A percentile compares a stretch with the other conserved stretches of the same genome.
phyloP scores from a whole-genome alignment of 2,329 filamentous ascomycete genomes.

The Didymella segeticola region DNA sequence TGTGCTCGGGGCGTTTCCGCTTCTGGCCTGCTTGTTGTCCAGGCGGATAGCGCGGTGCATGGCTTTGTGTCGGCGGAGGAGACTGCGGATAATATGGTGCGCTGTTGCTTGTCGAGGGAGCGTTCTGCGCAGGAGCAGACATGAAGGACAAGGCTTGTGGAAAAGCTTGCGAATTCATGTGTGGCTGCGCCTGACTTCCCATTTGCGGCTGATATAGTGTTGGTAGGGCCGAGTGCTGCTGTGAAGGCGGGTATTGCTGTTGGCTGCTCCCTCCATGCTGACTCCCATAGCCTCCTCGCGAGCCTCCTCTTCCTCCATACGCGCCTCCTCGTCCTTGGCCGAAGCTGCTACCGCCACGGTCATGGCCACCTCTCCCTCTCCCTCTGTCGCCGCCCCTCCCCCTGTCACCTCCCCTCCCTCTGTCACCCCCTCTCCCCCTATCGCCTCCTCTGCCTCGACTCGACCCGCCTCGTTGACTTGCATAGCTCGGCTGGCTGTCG shows the following conservation, averaged over 20 bases:
- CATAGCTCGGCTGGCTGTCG: slow-evolving; percentile 32
- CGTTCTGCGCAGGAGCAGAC: slow-evolving; percentile 29
- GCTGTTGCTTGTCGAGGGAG: slow-evolving; percentile 10
- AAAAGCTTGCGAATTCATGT: slow-evolving; percentile 31
- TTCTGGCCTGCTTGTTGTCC: slow-evolving; percentile 37
- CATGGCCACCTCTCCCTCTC: slow-evolving; percentile 28
- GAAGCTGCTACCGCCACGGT: slow-evolving; percentile 28
- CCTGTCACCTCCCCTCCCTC: slow-evolving; percentile 42
- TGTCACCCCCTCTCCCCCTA: slow-evolving; percentile 25
- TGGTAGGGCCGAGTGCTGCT: background rate
- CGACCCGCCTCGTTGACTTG: slow-evolving; percentile 40
- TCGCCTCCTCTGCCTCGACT: slow-evolving; percentile 42
- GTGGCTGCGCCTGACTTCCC: slow-evolving; percentile 17
- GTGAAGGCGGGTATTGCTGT: slow-evolving; percentile 10
- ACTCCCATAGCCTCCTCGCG: slow-evolving; percentile 30
- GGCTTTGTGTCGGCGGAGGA: slow-evolving; percentile 8
- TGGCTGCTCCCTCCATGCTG: slow-evolving; percentile 18
- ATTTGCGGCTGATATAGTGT: slow-evolving; percentile 12
- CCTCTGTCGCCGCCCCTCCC: slow-evolving; percentile 37
- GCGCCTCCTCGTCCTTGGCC: slow-evolving; percentile 27
- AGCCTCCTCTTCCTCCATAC: slow-evolving; percentile 25
- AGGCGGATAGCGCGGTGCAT: slow-evolving; percentile 23
- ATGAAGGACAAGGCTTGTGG: slow-evolving; percentile 41
- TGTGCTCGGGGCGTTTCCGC: slow-evolving; percentile 35
- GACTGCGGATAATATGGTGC: slow-evolving; percentile 7